A percentile compares a stretch with the other conserved stretches of the same genome.
These are phyloP conservation scores for Plantago coronopus DNA, from an alignment of 305 asterid genomes.

Conservation along the genomic window DNA sequence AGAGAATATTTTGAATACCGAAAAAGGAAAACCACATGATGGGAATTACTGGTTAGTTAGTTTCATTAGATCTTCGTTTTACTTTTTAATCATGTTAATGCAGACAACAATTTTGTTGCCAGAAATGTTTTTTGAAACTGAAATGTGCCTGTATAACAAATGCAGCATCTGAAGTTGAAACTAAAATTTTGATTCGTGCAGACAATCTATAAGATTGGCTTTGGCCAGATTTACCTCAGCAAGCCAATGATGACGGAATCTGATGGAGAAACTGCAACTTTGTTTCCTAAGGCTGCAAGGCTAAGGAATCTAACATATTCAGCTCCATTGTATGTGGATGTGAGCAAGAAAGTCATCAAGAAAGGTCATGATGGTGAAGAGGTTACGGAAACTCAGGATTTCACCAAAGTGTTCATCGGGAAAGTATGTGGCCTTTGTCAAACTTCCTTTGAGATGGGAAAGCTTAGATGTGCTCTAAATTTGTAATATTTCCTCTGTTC, in stretches of 20 bases:
- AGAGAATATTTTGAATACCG: too few relatives aligned
- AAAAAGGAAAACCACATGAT: too few relatives aligned
- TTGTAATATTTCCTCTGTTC: conserved; percentile 14
- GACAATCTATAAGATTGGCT: conserved; percentile 85
- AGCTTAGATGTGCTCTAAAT: conserved; percentile 11
- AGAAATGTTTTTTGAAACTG: not conserved
- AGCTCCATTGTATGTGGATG: conserved; percentile 95
- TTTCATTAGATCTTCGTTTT: too few relatives aligned
- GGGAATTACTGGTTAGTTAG: too few relatives aligned
- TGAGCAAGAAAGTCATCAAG: conserved; percentile 74
- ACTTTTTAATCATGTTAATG: too few relatives aligned
- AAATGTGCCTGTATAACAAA: not conserved
- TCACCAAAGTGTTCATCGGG: conserved; percentile 95
- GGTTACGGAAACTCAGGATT: conserved; percentile 95
- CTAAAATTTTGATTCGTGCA: conserved; percentile 27
- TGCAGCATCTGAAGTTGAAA: not conserved
- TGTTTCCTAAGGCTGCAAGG: conserved; percentile 99
- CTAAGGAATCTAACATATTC: conserved; percentile 94
- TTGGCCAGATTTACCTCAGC: conserved; percentile 95
- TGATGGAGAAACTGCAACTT: conserved; percentile 96
- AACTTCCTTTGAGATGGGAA: not conserved
- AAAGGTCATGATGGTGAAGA: conserved; percentile 99
- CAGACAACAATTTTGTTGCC: not conserved
- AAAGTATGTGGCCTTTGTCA: conserved; percentile 50
- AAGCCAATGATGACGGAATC: conserved; percentile 99